Evolutionary conservation across 169 alveolate genomes (phyloP).

Genomic region (Besnoitia besnoiti): DNA sequence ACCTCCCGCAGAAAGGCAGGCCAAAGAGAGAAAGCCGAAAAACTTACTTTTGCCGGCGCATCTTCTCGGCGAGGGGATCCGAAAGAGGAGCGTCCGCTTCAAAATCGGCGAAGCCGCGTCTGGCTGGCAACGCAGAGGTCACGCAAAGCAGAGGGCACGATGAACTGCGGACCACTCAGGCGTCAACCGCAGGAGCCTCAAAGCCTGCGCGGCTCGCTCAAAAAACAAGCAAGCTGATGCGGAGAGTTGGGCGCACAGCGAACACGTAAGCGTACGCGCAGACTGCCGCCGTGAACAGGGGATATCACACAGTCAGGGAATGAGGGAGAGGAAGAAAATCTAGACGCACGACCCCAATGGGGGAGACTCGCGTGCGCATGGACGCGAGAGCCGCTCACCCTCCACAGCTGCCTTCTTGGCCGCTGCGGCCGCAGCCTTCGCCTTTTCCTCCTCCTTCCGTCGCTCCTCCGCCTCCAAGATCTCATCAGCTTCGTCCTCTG

Average conservation of each 20-base stretch:
- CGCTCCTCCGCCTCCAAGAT: constrained; percentile 34
- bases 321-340: no score
- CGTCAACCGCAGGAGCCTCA: no score
- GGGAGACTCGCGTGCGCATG: no score
- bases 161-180: no score
- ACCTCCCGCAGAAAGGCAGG: neutral
- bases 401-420: neutral
- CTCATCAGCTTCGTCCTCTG: constrained; percentile 48
- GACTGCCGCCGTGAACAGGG: no score
- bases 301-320: no score
- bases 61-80: constrained; percentile 28
- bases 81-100: constrained; percentile 21
- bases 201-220: no score
- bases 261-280: no score
- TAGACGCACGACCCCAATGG: no score
- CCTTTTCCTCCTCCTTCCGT: neutral
- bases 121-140: neutral
- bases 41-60: constrained; percentile 35
- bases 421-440: neutral
- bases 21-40: neutral
- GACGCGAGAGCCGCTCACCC: neutral
- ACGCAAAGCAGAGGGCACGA: no score
- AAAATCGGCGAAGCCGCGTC: neutral
- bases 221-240: no score
- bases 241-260: no score